phyloP scores from a whole-genome alignment of 805 yeast genomes.

The Saccharomycopsis schoenii region DNA sequence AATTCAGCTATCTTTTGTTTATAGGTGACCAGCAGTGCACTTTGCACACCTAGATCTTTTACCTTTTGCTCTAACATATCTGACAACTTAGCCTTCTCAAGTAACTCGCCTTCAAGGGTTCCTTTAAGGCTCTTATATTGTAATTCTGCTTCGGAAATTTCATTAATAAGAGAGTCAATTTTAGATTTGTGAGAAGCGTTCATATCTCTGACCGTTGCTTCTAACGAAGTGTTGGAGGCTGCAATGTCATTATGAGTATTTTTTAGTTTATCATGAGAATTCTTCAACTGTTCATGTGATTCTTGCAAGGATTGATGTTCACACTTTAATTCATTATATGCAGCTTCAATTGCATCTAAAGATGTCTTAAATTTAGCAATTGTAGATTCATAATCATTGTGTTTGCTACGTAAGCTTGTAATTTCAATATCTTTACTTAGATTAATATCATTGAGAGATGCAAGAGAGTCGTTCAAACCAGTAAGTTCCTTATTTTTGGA shows the following conservation, averaged over 20 bases:
- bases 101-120: background rate
- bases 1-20: background rate
- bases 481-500: background rate
- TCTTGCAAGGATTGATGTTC: background rate
- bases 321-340: constrained; percentile 6
- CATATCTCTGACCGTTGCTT: background rate
- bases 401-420: background rate
- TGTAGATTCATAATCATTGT: background rate
- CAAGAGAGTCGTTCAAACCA: background rate
- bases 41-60: background rate
- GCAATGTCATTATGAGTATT: background rate
- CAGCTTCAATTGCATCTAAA: constrained; percentile 4
- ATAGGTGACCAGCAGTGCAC: background rate
- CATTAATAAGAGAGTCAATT: background rate
- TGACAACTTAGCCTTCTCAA: background rate
- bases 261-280: background rate
- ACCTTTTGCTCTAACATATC: background rate
- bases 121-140: background rate
- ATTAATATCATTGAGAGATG: background rate
- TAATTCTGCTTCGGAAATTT: background rate
- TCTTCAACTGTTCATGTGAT: background rate
- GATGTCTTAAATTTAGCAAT: background rate
- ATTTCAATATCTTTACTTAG: background rate
- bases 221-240: background rate
- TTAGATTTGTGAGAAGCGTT: background rate